phyloP scores from a whole-genome alignment of 2,329 filamentous ascomycete species.

The Domatiomyces catenatus region DNA sequence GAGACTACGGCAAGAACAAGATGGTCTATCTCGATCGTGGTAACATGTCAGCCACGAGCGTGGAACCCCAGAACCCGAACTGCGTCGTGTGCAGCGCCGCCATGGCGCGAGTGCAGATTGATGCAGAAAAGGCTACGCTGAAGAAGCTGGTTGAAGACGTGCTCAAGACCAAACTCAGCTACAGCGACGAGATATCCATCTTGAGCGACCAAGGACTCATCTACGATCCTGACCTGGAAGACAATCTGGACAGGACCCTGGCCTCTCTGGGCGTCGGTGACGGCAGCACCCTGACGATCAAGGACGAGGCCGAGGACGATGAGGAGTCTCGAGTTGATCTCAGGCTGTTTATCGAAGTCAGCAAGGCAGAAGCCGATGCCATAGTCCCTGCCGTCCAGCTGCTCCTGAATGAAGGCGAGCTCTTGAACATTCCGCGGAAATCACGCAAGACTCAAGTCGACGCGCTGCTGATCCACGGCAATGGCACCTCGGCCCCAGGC shows the following conservation, averaged over 20 bases:
- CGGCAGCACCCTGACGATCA: conserved; percentile 65
- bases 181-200: conserved; percentile 66
- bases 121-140: conserved; percentile 58
- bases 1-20: conserved; percentile 54
- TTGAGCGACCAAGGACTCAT: conserved; percentile 61
- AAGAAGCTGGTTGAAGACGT: conserved; percentile 64
- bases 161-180: conserved; percentile 54
- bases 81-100: conserved; percentile 73
- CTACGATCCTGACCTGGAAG: conserved; percentile 78
- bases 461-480: conserved; percentile 1
- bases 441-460: conserved; percentile 22
- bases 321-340: conserved; percentile 53
- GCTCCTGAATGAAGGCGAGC: conserved; percentile 18
- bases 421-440: conserved; percentile 33
- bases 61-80: conserved; percentile 57
- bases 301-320: conserved; percentile 53
- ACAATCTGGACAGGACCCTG: conserved; percentile 69
- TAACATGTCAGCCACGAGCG: conserved; percentile 36
- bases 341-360: conserved; percentile 39
- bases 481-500: conserved; percentile 6
- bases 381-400: conserved; percentile 25
- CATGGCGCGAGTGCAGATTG: conserved; percentile 50
- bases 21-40: conserved; percentile 71
- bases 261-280: conserved; percentile 58
- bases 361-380: conserved; percentile 21